A percentile compares a stretch with the other conserved stretches of the same genome.
Conservation (phyloP, 805 yeast species). For the Wickerhamomyces subpelliculosus region DNA sequence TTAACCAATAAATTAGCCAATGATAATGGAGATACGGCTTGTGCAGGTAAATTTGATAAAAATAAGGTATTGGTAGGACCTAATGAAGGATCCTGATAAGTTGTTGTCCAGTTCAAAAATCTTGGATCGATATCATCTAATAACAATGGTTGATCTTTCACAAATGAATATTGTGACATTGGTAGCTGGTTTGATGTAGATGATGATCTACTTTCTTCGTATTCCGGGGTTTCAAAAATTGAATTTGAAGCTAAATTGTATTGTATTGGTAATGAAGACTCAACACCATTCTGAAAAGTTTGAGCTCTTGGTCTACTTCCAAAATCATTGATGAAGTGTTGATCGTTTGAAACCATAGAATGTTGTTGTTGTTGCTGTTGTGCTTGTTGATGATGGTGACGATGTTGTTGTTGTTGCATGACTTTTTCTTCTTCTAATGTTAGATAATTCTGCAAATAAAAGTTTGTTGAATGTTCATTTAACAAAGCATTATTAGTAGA, state of each 20-base stretch:
- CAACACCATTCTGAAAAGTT: slow-evolving; percentile 26
- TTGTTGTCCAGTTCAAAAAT: slow-evolving; percentile 56
- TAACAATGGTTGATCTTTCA: slow-evolving; percentile 24
- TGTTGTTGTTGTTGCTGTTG: slow-evolving; percentile 7
- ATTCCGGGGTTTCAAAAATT: slow-evolving; percentile 8
- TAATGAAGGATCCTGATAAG: slow-evolving; percentile 60
- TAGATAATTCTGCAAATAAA: slow-evolving; percentile 4
- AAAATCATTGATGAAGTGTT: slow-evolving; percentile 1
- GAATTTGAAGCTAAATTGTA: slow-evolving; percentile 7
- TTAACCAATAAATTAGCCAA: slow-evolving; percentile 52
- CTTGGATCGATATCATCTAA: slow-evolving; percentile 57
- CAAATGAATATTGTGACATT: slow-evolving; percentile 3
- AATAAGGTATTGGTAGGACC: slow-evolving; percentile 75
- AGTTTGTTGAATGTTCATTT: slow-evolving; percentile 11
- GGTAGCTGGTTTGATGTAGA: background rate
- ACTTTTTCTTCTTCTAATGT: slow-evolving; percentile 5
- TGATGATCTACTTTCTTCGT: background rate
- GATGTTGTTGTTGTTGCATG: slow-evolving; percentile 8
- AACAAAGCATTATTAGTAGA: slow-evolving; percentile 17
- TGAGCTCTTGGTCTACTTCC: slow-evolving; percentile 34
- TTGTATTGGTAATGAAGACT: slow-evolving; percentile 24
- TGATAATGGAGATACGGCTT: slow-evolving; percentile 42
- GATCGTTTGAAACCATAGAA: background rate
- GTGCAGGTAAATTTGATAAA: slow-evolving; percentile 72
- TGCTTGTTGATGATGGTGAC: slow-evolving; percentile 8